A percentile compares a stretch with the other conserved stretches of the same genome.
These are phyloP conservation scores for Colletotrichum acutatum DNA, from an alignment of 2,329 filamentous ascomycete species.

Conservation along the genomic window DNA sequence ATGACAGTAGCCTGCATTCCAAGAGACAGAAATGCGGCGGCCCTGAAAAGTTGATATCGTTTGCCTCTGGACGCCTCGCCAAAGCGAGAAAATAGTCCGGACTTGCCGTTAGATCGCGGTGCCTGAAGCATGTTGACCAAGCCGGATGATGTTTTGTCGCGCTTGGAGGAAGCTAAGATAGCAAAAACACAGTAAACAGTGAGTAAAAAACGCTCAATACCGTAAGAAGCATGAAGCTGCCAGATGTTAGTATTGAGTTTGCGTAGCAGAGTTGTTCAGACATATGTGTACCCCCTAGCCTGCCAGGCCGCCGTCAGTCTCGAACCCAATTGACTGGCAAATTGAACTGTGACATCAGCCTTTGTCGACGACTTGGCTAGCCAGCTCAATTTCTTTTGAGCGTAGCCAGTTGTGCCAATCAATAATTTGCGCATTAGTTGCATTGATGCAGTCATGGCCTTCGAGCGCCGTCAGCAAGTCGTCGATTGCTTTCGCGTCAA, in stretches of 20 bases:
- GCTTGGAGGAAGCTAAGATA: background rate
- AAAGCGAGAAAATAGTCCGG: background rate
- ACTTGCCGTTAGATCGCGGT: background rate
- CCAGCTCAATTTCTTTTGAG: background rate
- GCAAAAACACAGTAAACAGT: constrained; percentile 21
- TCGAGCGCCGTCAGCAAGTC: background rate
- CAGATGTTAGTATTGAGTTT: background rate
- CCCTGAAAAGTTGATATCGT: constrained; percentile 17
- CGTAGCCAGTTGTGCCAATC: constrained; percentile 33
- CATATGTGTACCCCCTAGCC: constrained; percentile 4
- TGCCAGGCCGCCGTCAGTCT: constrained; percentile 13
- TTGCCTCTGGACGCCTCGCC: constrained; percentile 10
- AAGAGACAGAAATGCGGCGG: constrained; percentile 19
- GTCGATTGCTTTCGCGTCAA: no score
- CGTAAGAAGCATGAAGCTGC: constrained; percentile 11
- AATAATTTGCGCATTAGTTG: background rate
- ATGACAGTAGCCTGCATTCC: constrained; percentile 12
- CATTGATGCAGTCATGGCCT: background rate
- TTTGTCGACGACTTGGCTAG: background rate
- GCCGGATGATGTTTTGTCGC: background rate
- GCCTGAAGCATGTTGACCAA: background rate
- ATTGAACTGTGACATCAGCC: background rate
- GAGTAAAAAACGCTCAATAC: constrained; percentile 8
- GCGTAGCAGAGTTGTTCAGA: no score
- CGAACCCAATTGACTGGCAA: constrained; percentile 16